Evolutionary conservation across 805 yeast genomes (phyloP), one percentile per base, ranked within the genome.

Genomic region (Starmerella apis): DNA sequence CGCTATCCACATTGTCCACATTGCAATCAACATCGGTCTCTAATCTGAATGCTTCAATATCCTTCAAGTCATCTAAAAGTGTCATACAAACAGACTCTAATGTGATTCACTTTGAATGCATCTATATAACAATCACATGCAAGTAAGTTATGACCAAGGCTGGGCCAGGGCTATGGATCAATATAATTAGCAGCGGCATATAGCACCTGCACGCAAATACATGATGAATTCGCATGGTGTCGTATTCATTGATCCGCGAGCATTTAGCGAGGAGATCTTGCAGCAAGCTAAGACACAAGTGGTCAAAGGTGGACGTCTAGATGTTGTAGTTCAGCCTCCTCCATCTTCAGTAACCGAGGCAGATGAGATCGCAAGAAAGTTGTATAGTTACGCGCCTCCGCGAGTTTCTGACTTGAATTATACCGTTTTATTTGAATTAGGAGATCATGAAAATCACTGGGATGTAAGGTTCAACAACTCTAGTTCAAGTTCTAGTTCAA

Each of bases 371-470:
- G 28, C 32, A 0, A 39, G 53, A 7, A 30, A 44, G 24, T 49
- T 55, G 11, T 55, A 52, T 28, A 51, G 23, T 7, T 47, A 44
- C 24, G 56, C 56, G 16, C 56, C 56, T 1, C 32, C 44, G 11
- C 37, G 45, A 13, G 31, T 43, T 2, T 4, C 33, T 9, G 48
- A 49, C 13, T 27, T 52, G 11, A 42, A 52, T 18, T 42, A 24
- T 27, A 48, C 50, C 2, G 56, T 55, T 10, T 24, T 47, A 19
- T 30, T 55, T 28, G 31, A 23, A 1, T 23, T 36, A 1, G 4
- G 4, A 1, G 24, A 4, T 2, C 36, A 43, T n/a, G n/a, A 25
- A 16, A 19, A 14, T 1, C 38, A 41, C 13, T 46, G 53, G 55
- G 16, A 51, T 30, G 32, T 11, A 19, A 11, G 11, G 2, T 33